Conservation (phyloP, 1,284 basidiomycete genomes). For the Melanopsichium pennsylvanicum region DNA sequence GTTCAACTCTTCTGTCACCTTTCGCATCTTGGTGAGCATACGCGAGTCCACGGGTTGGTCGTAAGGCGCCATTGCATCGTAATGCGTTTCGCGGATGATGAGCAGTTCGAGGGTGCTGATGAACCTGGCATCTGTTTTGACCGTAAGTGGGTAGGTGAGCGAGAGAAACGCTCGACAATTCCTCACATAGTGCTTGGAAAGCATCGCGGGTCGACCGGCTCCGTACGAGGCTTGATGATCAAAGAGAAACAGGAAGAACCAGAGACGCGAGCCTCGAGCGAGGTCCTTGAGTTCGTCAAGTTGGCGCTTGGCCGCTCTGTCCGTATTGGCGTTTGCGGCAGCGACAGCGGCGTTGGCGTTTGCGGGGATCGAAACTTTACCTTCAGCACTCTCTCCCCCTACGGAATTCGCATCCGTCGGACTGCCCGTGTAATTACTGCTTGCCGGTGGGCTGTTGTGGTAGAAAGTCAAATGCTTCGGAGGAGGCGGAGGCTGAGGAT, state of each 20-base stretch:
- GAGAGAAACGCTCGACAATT: constrained; percentile 83
- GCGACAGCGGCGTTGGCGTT: constrained; percentile 23
- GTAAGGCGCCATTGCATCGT: constrained; percentile 83
- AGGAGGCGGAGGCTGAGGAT: constrained; percentile 20
- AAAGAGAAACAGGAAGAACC: constrained; percentile 92
- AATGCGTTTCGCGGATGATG: constrained; percentile 85
- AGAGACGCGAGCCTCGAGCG: constrained; percentile 75
- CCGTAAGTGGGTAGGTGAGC: constrained; percentile 80
- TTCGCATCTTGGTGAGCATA: constrained; percentile 82
- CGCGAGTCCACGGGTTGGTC: constrained; percentile 85
- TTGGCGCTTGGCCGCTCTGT: constrained; percentile 19
- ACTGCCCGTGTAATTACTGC: constrained; percentile 68
- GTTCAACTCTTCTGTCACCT: constrained; percentile 82
- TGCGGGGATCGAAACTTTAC: constrained; percentile 12
- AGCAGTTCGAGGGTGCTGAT: constrained; percentile 82
- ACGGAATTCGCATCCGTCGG: constrained; percentile 32
- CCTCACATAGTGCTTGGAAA: constrained; percentile 81
- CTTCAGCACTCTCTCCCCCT: constrained; percentile 18
- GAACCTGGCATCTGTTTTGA: constrained; percentile 85
- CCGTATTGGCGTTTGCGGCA: constrained; percentile 8
- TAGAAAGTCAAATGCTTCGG: constrained; percentile 41
- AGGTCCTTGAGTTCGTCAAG: constrained; percentile 42
- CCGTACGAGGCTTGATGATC: constrained; percentile 84
- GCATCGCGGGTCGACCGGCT: constrained; percentile 84
- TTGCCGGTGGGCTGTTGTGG: constrained; percentile 72